A percentile compares a stretch with the other conserved stretches of the same genome.
These are phyloP conservation scores for Stephanocyclus meneghinianus DNA, from an alignment of 352 stramenopile genomes.

Conservation along the genomic window DNA sequence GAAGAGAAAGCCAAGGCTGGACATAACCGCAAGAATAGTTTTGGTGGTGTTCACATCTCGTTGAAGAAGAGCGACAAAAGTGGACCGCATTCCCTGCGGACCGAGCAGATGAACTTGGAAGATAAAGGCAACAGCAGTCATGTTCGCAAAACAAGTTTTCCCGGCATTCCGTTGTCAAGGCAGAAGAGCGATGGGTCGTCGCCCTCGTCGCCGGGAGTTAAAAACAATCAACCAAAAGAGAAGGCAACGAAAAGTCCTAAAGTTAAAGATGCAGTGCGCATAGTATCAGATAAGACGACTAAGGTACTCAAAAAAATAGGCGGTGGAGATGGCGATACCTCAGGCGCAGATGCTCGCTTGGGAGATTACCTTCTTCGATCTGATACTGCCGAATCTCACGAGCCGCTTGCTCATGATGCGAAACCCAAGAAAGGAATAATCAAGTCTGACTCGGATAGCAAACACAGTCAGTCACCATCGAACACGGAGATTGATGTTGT, in stretches of 20 bases:
- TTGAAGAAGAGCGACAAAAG: background rate
- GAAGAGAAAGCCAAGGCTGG: background rate
- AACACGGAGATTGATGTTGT: background rate
- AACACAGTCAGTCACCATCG: background rate
- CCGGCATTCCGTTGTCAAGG: background rate
- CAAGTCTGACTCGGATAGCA: slow-evolving; percentile 11
- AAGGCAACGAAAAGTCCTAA: too few species aligned
- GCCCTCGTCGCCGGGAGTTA: background rate
- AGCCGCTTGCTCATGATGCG: slow-evolving; percentile 20
- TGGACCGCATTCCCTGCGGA: background rate
- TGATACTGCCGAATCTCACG: slow-evolving; percentile 16
- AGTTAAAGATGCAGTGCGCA: background rate
- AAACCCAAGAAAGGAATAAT: slow-evolving; percentile 21
- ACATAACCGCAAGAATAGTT: slow-evolving; percentile 2
- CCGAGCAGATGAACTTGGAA: background rate
- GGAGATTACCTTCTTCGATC: slow-evolving; percentile 19
- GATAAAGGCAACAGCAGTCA: background rate
- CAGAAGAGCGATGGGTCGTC: slow-evolving; percentile 1
- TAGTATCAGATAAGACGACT: slow-evolving; percentile 12
- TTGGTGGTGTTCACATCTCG: background rate
- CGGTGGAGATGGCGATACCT: background rate
- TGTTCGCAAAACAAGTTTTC: background rate
- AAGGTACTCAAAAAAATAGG: slow-evolving; percentile 17
- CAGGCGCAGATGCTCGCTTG: slow-evolving; percentile 32
- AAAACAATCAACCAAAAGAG: background rate